Conservation (phyloP, 2,329 filamentous ascomycete genomes). For the Blastomyces parvus region DNA sequence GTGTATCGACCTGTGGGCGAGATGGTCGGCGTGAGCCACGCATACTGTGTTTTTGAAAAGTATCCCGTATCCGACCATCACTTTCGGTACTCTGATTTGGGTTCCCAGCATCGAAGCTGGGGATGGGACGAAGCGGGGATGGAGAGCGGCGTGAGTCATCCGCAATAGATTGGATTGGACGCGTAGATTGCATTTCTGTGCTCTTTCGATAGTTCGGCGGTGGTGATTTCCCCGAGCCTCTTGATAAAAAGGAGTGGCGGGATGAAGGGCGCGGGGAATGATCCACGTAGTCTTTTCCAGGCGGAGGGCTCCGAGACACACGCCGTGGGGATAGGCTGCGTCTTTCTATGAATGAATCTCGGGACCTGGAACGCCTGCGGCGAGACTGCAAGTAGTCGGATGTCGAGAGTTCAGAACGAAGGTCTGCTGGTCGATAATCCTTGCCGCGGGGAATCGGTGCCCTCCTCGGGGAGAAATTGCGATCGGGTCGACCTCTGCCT, state of each 20-base stretch:
- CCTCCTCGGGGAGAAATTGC: slow-evolving; percentile 26
- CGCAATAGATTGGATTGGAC: slow-evolving; percentile 23
- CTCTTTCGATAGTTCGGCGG: slow-evolving; percentile 19
- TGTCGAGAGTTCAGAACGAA: slow-evolving; percentile 18
- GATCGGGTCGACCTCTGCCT: slow-evolving; percentile 28
- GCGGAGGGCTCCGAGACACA: slow-evolving; percentile 23
- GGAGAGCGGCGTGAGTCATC: slow-evolving; percentile 24
- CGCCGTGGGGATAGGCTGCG: slow-evolving; percentile 22
- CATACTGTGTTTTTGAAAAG: slow-evolving; percentile 26
- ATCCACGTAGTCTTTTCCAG: slow-evolving; percentile 17
- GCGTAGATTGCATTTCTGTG: slow-evolving; percentile 22
- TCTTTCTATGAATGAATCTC: slow-evolving; percentile 20
- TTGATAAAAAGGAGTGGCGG: slow-evolving; percentile 27
- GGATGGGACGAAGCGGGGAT: slow-evolving; percentile 28
- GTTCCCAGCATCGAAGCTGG: slow-evolving; percentile 27
- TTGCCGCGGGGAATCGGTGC: slow-evolving; percentile 27
- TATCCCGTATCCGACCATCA: slow-evolving; percentile 26
- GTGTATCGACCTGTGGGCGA: slow-evolving; percentile 34
- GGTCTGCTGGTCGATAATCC: slow-evolving; percentile 23
- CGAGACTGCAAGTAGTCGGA: slow-evolving; percentile 21
- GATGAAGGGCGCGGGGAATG: slow-evolving; percentile 28
- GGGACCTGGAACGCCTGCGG: slow-evolving; percentile 27
- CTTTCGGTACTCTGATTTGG: slow-evolving; percentile 24
- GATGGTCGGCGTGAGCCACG: slow-evolving; percentile 30
- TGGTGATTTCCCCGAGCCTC: slow-evolving; percentile 25